Evolutionary conservation across 1,284 basidiomycete genomes (phyloP).

Genomic region (Pseudozyma sp.): DNA sequence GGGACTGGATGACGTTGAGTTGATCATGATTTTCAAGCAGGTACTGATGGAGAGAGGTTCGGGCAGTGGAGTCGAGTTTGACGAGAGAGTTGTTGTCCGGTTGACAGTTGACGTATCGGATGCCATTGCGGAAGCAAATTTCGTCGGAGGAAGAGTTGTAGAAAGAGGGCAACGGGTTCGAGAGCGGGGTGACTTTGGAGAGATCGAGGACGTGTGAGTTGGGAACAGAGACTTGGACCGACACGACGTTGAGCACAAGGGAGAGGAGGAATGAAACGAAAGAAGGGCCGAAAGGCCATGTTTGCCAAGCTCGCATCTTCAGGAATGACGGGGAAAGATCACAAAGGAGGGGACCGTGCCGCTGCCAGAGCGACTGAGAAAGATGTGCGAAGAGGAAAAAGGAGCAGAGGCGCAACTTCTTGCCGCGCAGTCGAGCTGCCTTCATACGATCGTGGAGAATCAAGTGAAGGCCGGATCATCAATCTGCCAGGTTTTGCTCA

Average conservation of each 20-base stretch:
- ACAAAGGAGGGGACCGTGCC: background rate
- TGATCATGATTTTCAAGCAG: background rate
- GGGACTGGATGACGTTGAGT: background rate
- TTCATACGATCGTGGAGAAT: too few species aligned
- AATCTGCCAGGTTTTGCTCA: too few species aligned
- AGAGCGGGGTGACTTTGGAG: background rate
- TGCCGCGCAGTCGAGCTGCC: too few species aligned
- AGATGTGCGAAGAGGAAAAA: too few species aligned
- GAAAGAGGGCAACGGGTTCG: background rate
- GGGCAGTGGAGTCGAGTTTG: background rate
- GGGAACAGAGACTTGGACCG: background rate
- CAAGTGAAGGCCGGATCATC: too few species aligned
- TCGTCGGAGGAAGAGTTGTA: conserved; percentile 25
- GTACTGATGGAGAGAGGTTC: background rate
- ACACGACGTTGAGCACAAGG: background rate
- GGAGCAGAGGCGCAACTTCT: too few species aligned
- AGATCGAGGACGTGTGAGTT: background rate
- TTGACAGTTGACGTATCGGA: conserved; percentile 6
- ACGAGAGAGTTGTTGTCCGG: conserved; percentile 6
- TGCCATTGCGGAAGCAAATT: conserved; percentile 20
- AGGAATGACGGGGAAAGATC: background rate
- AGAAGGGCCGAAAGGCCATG: conserved; percentile 1
- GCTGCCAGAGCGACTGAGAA: conserved; percentile 19
- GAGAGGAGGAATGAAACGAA: background rate
- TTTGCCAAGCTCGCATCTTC: background rate